These are phyloP conservation scores for Rhodofomes roseus DNA, from an alignment of 1,284 basidiomycete species.

Conservation along the genomic window DNA sequence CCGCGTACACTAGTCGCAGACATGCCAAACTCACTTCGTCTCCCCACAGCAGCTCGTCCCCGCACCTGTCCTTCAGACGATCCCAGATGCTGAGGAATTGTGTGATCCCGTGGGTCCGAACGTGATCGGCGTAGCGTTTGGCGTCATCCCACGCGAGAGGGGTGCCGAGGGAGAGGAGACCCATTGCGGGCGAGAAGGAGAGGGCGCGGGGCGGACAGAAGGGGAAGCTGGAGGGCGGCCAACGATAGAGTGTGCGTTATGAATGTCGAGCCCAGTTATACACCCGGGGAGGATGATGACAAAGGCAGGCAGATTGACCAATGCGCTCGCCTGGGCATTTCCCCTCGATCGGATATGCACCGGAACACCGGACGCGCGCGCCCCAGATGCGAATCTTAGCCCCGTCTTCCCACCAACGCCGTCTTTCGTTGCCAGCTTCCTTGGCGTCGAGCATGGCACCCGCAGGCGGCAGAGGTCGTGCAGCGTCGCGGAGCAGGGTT, in stretches of 20 bases:
- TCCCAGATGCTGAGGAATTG: constrained; percentile 96
- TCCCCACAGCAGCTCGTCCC: constrained; percentile 96
- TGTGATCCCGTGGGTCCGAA: constrained; percentile 89
- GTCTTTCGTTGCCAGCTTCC: not conserved
- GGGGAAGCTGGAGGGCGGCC: no score
- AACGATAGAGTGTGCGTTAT: not conserved
- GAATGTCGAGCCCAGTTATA: not conserved
- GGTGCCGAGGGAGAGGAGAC: constrained; percentile 91
- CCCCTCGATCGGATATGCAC: not conserved
- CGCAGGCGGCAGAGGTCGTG: not conserved
- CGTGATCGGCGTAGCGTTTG: constrained; percentile 85
- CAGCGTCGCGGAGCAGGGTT: not conserved
- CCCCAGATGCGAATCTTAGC: not conserved
- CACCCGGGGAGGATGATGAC: not conserved
- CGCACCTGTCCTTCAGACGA: constrained; percentile 86
- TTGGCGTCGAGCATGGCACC: not conserved
- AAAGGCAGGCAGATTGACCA: not conserved
- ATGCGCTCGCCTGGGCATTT: not conserved
- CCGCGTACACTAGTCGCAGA: not conserved
- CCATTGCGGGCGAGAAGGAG: constrained; percentile 59
- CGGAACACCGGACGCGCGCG: not conserved
- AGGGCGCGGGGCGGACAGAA: no score
- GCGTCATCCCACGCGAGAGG: constrained; percentile 93
- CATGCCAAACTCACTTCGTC: constrained; percentile 71
- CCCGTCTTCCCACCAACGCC: not conserved